Evolutionary conservation across 805 yeast genomes (phyloP).

Genomic region (Myxozyma geophila): DNA sequence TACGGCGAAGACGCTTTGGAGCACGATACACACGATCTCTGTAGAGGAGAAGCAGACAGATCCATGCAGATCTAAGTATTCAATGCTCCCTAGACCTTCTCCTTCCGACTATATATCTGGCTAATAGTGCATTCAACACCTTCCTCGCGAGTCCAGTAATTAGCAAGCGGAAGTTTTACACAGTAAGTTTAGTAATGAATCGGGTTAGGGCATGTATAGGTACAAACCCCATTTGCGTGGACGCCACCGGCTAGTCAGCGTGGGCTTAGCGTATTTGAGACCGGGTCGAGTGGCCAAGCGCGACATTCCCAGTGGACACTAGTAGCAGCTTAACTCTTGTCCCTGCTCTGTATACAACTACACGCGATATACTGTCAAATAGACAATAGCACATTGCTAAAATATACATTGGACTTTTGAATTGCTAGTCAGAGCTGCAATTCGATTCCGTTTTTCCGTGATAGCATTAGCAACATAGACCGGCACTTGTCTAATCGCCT

Average conservation of each 20-base stretch:
- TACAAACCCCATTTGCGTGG: constrained; percentile 4
- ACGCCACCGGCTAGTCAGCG: not conserved
- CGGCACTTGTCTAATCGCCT: not conserved
- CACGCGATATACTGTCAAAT: not conserved
- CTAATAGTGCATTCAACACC: no score
- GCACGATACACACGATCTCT: constrained; percentile 24
- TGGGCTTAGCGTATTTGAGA: not conserved
- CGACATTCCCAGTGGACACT: not conserved
- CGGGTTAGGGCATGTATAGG: constrained; percentile 10
- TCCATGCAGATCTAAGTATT: not conserved
- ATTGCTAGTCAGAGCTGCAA: no score
- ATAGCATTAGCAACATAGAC: no score
- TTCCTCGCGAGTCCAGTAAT: no score
- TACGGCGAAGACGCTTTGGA: constrained; percentile 22
- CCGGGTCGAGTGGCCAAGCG: not conserved
- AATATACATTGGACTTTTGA: no score
- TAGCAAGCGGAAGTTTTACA: not conserved
- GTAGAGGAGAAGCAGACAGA: not conserved
- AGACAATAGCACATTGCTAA: not conserved
- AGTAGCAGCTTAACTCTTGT: not conserved
- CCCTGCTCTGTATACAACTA: not conserved
- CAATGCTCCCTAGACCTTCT: no score
- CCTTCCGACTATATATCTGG: no score
- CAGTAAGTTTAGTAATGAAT: not conserved
- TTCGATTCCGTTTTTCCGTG: no score